Evolutionary conservation across 176 grass and related monocot genomes (phyloP).

Genomic region (Neostapfia colusana): DNA sequence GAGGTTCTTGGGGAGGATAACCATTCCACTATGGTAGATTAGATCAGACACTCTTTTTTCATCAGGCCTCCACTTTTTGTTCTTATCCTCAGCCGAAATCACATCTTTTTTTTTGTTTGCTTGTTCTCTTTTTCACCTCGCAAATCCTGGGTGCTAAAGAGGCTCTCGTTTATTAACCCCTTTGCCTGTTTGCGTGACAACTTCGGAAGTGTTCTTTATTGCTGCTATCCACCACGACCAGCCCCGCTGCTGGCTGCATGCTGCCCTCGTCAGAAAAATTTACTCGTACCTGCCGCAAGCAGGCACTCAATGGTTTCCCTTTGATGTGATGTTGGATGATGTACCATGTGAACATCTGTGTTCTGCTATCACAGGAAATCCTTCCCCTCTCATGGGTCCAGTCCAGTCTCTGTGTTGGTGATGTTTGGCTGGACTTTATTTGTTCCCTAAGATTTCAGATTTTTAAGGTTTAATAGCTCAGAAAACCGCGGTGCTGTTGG

Average conservation of each 20-base stretch:
- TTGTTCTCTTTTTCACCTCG: background rate
- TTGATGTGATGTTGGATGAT: constrained; percentile 13
- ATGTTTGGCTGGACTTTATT: constrained; percentile 43
- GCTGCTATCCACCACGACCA: constrained; percentile 23
- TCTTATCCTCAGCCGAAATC: background rate
- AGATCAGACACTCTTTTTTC: constrained; percentile 24
- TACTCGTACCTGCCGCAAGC: constrained; percentile 24
- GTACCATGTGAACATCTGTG: constrained; percentile 31
- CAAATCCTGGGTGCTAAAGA: constrained; percentile 28
- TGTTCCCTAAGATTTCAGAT: constrained; percentile 39
- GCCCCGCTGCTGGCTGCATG: constrained; percentile 11
- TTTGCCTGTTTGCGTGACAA: constrained; percentile 6
- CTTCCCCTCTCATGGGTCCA: constrained; percentile 34
- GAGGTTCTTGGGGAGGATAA: constrained; percentile 19
- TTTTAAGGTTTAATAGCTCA: constrained; percentile 9
- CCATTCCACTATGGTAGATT: constrained; percentile 36
- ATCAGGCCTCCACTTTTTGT: background rate
- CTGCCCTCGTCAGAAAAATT: constrained; percentile 38
- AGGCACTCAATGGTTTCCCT: constrained; percentile 36
- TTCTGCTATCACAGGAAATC: constrained; percentile 42
- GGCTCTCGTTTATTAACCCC: constrained; percentile 26
- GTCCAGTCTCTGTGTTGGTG: constrained; percentile 24
- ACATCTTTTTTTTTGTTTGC: background rate
- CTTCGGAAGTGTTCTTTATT: constrained; percentile 43
- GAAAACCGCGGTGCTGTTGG: background rate